A percentile compares a stretch with the other conserved stretches of the same genome.
These are phyloP conservation scores for Colletotrichum higginsianum DNA, from an alignment of 2,329 filamentous ascomycete genomes.

Conservation along the genomic window DNA sequence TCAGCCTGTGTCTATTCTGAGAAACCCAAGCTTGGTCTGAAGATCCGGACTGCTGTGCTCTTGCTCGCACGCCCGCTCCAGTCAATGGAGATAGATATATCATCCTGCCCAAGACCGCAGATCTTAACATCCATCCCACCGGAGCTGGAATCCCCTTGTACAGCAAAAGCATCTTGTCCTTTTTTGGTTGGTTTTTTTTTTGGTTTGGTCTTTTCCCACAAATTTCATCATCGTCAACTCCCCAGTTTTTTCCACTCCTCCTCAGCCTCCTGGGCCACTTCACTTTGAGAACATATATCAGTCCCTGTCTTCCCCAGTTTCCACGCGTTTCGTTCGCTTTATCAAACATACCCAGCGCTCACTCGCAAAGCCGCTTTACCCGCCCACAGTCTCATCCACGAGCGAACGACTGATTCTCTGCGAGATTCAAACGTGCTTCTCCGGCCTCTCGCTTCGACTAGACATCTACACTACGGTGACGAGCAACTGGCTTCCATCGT, in stretches of 20 bases:
- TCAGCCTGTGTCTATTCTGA: slow-evolving; percentile 38
- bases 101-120: slow-evolving; percentile 38
- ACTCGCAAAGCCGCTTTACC: neutral
- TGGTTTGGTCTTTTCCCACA: slow-evolving; percentile 2
- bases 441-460: slow-evolving; percentile 14
- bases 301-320: slow-evolving; percentile 6
- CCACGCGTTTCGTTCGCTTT: neutral
- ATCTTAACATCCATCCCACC: slow-evolving; percentile 18
- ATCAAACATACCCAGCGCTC: slow-evolving; percentile 12
- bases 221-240: slow-evolving; percentile 7
- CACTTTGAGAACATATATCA: slow-evolving; percentile 26
- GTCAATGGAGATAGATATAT: slow-evolving; percentile 33
- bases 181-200: neutral
- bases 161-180: slow-evolving; percentile 21
- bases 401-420: slow-evolving; percentile 38
- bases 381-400: neutral
- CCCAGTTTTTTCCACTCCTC: neutral
- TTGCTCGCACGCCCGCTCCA: slow-evolving; percentile 5
- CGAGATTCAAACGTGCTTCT: slow-evolving; percentile 33
- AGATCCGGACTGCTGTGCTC: slow-evolving; percentile 10
- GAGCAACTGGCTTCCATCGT: neutral
- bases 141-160: slow-evolving; percentile 42
- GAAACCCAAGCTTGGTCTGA: slow-evolving; percentile 38
- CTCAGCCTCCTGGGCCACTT: neutral
- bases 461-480: slow-evolving; percentile 17